phyloP scores from a whole-genome alignment of 1,139 yeast species.

The Pichia sp. region DNA sequence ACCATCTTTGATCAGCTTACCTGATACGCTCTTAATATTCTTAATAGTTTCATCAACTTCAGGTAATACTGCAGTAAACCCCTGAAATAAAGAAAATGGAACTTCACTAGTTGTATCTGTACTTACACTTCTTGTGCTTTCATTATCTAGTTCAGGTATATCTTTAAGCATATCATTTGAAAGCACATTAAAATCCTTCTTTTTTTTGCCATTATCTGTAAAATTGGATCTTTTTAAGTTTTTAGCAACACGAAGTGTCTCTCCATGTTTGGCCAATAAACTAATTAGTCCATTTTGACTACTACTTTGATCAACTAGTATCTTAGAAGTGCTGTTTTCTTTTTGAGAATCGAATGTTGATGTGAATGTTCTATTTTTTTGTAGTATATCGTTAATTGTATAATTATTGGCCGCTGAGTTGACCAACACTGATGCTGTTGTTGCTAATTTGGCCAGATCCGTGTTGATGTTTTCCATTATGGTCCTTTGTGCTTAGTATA shows the following conservation, averaged over 20 bases:
- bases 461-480: constrained; percentile 5
- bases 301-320: neutral
- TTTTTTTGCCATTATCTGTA: constrained; percentile 14
- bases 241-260: constrained; percentile 12
- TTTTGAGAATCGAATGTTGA: constrained; percentile 25
- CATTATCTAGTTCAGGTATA: constrained; percentile 33
- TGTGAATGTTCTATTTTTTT: constrained; percentile 42
- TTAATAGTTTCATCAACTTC: constrained; percentile 36
- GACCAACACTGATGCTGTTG: constrained; percentile 41
- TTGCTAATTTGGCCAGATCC: constrained; percentile 33
- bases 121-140: constrained; percentile 2
- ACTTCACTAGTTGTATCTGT: constrained; percentile 1
- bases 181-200: constrained; percentile 34
- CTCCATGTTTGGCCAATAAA: constrained; percentile 22
- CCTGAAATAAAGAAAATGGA: constrained; percentile 53
- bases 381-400: constrained; percentile 30
- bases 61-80: constrained; percentile 54
- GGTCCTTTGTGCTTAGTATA: neutral
- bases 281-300: constrained; percentile 1
- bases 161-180: constrained; percentile 52
- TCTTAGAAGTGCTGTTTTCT: neutral
- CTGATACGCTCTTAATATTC: constrained; percentile 11
- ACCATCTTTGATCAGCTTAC: constrained; percentile 4
- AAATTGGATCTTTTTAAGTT: constrained; percentile 14
- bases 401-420: constrained; percentile 20